Evolutionary conservation across 139 green algal species (phyloP), one percentile per base, ranked within the genome.

Genomic region (Asterochloris sp.): DNA sequence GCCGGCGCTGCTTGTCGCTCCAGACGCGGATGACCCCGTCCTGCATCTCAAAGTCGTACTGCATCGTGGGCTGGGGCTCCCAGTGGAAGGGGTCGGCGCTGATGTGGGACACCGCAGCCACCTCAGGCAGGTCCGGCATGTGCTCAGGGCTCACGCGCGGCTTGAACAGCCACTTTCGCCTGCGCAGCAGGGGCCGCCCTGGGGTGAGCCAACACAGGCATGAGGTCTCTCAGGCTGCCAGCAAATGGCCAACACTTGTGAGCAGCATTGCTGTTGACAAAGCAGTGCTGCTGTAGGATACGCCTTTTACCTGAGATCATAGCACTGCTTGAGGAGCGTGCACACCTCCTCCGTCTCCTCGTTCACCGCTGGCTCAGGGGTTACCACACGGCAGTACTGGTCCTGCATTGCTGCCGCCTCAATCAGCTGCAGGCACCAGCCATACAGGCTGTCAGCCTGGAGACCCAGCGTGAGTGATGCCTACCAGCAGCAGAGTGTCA

Each of bases 1-100:
- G 26, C 0, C 66, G 67, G 78, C 71, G 75, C 19, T 23, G 29
- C 61, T 15, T 62, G 15, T 79, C 80, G 14, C 82, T 76, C 73
- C 84, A 97, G 63, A 99, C 91, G 9, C 87, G 82, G 84, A 98
- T 89, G 54, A 99, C 93, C n/a, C 97, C 97, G 73, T 97, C 90
- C 38, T 95, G 88, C 92, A 99, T 97, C 71, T 85, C 79, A 83
- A 93, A 98, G 13, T 85, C 78, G 73, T 94, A 88, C 38, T 85
- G 74, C 15, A 82, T 86, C 14, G 29, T 13, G 0, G 91, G 87
- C 76, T 91, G 83, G 23, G 90, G 89, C 27, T 67, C 64, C 89
- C 93, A 97, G 28, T 78, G 62, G 74, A 97, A 93, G 62, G 92
- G 93, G 63, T 94, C 81, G 0, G 87, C 82, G 60, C 82, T 71